Percentiles rank a stretch among this genome's conserved stretches.
These are phyloP conservation scores for Colletotrichum kahawae DNA, from an alignment of 2,329 filamentous ascomycete genomes.

Conservation along the genomic window DNA sequence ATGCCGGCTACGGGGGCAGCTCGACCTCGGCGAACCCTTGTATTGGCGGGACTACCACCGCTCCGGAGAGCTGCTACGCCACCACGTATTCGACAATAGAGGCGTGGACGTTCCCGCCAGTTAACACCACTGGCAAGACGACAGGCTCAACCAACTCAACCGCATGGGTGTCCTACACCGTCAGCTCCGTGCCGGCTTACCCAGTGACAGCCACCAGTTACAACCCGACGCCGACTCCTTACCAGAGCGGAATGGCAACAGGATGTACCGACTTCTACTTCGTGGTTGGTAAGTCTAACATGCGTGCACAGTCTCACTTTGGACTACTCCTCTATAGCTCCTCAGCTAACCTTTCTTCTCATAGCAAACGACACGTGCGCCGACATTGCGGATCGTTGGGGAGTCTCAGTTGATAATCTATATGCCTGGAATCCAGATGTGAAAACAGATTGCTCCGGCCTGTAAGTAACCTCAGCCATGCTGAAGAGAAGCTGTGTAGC, in stretches of 20 bases:
- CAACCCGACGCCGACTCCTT: neutral
- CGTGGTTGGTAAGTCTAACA: neutral
- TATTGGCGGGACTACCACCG: neutral
- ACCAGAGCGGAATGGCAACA: neutral
- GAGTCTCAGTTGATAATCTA: neutral
- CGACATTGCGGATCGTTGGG: neutral
- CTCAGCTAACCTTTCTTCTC: neutral
- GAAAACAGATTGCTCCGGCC: neutral
- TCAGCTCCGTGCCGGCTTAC: neutral
- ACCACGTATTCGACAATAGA: neutral
- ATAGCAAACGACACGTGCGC: neutral
- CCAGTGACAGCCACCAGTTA: neutral
- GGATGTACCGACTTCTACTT: neutral
- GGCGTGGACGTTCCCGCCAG: neutral
- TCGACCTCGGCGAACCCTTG: neutral
- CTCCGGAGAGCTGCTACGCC: neutral
- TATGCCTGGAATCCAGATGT: neutral
- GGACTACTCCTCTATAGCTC: neutral
- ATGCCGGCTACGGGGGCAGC: neutral
- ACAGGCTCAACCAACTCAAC: neutral
- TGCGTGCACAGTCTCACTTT: neutral
- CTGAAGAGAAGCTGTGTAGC: neutral
- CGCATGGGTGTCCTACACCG: neutral
- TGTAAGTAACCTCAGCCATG: neutral
- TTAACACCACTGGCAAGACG: neutral